These are phyloP conservation scores for Eucalyptus coolabah DNA, from an alignment of 345 rosid species.

Conservation along the genomic window DNA sequence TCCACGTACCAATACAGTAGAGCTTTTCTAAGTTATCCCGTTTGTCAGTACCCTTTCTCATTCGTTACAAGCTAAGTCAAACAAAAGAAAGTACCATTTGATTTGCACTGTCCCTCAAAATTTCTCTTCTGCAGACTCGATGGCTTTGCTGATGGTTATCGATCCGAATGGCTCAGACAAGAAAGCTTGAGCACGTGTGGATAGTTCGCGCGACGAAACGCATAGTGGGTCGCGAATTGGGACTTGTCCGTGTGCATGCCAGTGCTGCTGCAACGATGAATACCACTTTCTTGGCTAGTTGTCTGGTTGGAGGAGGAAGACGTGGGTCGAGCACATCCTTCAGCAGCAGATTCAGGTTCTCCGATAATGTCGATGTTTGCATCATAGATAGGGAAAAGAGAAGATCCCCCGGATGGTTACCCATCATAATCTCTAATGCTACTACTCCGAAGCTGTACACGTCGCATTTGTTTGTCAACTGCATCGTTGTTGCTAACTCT, in stretches of 20 bases:
- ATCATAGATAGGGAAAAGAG: slow-evolving; percentile 8
- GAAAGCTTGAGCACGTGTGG: slow-evolving; percentile 20
- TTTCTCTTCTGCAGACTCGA: not conserved
- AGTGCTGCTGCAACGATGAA: slow-evolving; percentile 18
- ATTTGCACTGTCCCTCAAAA: not conserved
- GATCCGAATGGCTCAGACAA: slow-evolving; percentile 8
- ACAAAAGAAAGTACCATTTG: not conserved
- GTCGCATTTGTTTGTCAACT: slow-evolving; percentile 38
- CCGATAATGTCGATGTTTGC: not conserved
- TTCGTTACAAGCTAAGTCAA: not conserved
- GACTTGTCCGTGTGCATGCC: slow-evolving; percentile 21
- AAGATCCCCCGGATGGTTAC: slow-evolving; percentile 51
- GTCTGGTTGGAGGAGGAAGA: slow-evolving; percentile 25
- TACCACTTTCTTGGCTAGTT: slow-evolving; percentile 30
- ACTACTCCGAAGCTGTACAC: slow-evolving; percentile 57
- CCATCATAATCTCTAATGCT: slow-evolving; percentile 51
- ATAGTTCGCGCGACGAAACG: slow-evolving; percentile 36
- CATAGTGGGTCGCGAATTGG: slow-evolving; percentile 41
- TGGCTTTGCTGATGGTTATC: slow-evolving; percentile 14
- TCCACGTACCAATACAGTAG: not conserved
- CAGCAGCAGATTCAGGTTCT: slow-evolving; percentile 3
- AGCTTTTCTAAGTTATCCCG: not conserved
- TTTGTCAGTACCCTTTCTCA: not conserved
- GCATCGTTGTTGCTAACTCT: not conserved
- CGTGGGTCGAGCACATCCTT: slow-evolving; percentile 39